These are phyloP conservation scores for Hypoxylon sp. DNA, from an alignment of 2,329 filamentous ascomycete genomes.

Conservation along the genomic window DNA sequence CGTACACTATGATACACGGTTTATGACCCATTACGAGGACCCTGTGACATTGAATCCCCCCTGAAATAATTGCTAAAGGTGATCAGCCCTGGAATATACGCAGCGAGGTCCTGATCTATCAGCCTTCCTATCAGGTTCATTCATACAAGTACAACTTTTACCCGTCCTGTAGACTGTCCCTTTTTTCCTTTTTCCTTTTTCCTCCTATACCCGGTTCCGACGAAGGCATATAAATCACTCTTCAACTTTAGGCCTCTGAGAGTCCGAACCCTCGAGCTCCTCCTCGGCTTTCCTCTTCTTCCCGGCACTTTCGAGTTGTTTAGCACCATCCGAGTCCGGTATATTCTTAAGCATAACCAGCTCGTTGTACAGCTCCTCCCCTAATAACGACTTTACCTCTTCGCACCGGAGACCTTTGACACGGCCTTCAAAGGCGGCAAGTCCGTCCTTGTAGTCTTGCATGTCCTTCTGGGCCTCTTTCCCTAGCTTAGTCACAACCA, in stretches of 20 bases:
- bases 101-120: not conserved
- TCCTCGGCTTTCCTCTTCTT: constrained; percentile 35
- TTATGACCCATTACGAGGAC: not conserved
- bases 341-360: constrained; percentile 26
- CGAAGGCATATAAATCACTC: constrained; percentile 6
- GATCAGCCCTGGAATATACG: not conserved
- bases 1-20: not conserved
- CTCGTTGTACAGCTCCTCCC: constrained; percentile 30
- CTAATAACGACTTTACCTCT: constrained; percentile 31
- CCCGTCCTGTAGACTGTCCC: not conserved
- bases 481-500: constrained; percentile 30
- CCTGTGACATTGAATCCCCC: not conserved
- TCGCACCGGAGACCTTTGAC: constrained; percentile 21
- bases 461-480: constrained; percentile 24
- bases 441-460: not conserved
- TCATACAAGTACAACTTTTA: not conserved
- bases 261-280: constrained; percentile 19
- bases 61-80: not conserved
- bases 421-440: not conserved
- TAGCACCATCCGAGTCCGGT: not conserved
- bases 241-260: constrained; percentile 18
- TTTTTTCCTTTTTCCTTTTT: too few species aligned
- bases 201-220: not conserved
- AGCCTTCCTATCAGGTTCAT: not conserved
- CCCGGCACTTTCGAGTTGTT: not conserved